Conservation (phyloP, 148 eudicot species). For the Polygonum maritimum region DNA sequence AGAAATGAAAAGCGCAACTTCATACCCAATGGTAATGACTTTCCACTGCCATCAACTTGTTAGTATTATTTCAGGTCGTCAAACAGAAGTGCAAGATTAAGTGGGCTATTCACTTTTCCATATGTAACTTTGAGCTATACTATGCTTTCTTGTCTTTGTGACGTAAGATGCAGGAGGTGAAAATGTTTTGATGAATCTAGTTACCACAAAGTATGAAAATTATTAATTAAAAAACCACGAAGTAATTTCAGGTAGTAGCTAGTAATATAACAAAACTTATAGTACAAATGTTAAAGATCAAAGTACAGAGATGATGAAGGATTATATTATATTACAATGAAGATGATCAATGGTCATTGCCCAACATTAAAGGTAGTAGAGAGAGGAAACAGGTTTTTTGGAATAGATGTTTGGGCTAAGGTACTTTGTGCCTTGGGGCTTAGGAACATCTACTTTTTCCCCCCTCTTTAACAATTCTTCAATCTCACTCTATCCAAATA, state of each 20-base stretch:
- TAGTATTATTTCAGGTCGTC: neutral
- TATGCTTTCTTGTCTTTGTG: neutral
- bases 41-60: neutral
- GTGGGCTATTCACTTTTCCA: neutral
- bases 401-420: neutral
- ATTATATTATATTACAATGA: neutral
- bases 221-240: neutral
- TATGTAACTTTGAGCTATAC: neutral
- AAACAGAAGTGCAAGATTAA: neutral
- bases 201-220: neutral
- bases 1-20: neutral
- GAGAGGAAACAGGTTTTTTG: neutral
- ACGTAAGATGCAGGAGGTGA: neutral
- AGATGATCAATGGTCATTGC: neutral
- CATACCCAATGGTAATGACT: neutral
- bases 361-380: neutral
- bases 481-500: neutral
- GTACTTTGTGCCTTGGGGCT: neutral
- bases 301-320: neutral
- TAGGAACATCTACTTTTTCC: neutral
- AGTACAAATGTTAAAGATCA: neutral
- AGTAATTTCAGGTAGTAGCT: neutral
- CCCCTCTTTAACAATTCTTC: neutral
- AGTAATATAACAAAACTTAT: neutral
- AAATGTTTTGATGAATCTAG: neutral